Evolutionary conservation across 345 rosid species (phyloP).

Genomic region (Cardamine chenopodiifolia): DNA sequence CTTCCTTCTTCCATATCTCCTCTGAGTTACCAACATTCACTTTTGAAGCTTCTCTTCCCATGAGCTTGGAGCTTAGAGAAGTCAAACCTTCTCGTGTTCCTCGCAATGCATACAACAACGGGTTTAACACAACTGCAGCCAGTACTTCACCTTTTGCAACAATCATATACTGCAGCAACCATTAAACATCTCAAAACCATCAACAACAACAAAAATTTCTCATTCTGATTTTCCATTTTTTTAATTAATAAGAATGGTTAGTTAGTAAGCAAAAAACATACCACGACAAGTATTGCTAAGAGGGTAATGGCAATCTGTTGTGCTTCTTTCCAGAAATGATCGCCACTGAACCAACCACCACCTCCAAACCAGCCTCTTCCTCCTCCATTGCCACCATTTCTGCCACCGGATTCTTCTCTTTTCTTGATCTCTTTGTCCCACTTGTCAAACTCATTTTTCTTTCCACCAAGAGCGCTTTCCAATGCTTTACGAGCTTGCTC

Average conservation of each 20-base stretch:
- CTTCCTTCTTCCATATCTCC: conserved; percentile 46
- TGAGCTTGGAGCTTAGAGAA: conserved; percentile 55
- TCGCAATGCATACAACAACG: conserved; percentile 67
- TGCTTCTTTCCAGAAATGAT: conserved; percentile 76
- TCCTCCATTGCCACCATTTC: conserved; percentile 63
- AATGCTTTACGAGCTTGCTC: conserved; percentile 88
- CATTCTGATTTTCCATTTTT: neutral
- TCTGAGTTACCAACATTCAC: conserved; percentile 37
- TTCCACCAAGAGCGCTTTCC: conserved; percentile 89
- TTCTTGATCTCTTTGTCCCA: conserved; percentile 87
- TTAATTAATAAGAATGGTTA: neutral
- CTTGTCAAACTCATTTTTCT: conserved; percentile 78
- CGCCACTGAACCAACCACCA: conserved; percentile 80
- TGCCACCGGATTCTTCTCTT: conserved; percentile 79
- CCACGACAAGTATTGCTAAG: conserved; percentile 66
- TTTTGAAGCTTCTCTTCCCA: conserved; percentile 38
- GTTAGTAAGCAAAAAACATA: conserved; percentile 42
- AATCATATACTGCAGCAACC: conserved; percentile 62
- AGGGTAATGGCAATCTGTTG: conserved; percentile 68
- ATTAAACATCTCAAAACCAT: conserved; percentile 26
- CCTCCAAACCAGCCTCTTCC: conserved; percentile 93
- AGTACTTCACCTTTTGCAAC: conserved; percentile 72
- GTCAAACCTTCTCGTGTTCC: conserved; percentile 63
- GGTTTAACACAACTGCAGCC: conserved; percentile 75
- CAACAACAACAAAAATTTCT: neutral